Percentiles rank a stretch among this genome's conserved stretches.
These are phyloP conservation scores for Phaffia australis DNA, from an alignment of 768 basidiomycete genomes.

Conservation along the genomic window DNA sequence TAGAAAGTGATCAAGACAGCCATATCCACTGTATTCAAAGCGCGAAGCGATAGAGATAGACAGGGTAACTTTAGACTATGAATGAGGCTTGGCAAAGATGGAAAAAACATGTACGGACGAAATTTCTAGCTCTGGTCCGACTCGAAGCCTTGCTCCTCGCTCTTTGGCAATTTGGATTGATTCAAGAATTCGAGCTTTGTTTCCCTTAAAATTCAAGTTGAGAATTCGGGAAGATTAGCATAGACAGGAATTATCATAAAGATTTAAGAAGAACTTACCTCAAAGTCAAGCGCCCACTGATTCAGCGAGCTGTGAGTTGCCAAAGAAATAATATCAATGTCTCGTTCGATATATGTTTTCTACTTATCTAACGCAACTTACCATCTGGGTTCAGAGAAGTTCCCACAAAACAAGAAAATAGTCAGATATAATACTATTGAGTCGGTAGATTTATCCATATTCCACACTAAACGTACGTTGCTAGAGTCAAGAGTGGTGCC, in stretches of 20 bases:
- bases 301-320: constrained; percentile 71
- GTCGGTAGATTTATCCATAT: background rate
- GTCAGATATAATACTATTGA: background rate
- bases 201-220: constrained; percentile 52
- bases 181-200: constrained; percentile 75
- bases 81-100: background rate
- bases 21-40: constrained; percentile 61
- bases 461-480: constrained; percentile 4
- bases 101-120: constrained; percentile 46
- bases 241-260: background rate
- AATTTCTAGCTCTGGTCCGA: constrained; percentile 94
- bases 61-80: background rate
- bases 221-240: background rate
- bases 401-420: background rate
- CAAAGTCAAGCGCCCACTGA: constrained; percentile 94
- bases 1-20: constrained; percentile 92
- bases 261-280: constrained; percentile 45
- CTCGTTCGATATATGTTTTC: too few relatives aligned
- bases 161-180: constrained; percentile 82
- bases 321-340: background rate
- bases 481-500: constrained; percentile 20
- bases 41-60: constrained; percentile 14
- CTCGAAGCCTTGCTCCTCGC: constrained; percentile 76
- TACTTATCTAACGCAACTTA: too few relatives aligned
- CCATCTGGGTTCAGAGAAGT: background rate